Base-by-base conservation (phyloP, 805 yeast genomes). In the Aciculoconidium aculeatum region DNA sequence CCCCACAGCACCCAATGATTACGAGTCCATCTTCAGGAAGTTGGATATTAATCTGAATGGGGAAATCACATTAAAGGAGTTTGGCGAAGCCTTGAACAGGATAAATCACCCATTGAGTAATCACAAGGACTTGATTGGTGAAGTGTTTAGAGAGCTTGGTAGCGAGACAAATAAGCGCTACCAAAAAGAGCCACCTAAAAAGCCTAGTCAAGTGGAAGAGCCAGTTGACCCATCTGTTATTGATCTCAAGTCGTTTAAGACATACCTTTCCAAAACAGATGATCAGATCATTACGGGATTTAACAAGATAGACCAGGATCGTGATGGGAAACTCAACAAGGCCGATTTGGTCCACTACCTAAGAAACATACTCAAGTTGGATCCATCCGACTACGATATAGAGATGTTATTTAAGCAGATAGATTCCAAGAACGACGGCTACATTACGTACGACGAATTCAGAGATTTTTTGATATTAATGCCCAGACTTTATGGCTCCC, bases 361-460 rank as follows among this genome's bases (percentile, higher is more conserved):
- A 34, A 60, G 60, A 16, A 53, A 70, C 9, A 55, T 62, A 4
- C 61, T 83, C 34, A 70, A 77, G 8, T 55, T 76, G 27, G 54
- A 61, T 11, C 76, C 84, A 8, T 65, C 73, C 3, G 62, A 62
- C 8, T 52, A 64, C 9, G 72, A 72, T 39, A 59, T 81, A 21
- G 75, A 75, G 32, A 53, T 56, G 5, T 62, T 85, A 35, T 79
- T 80, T 61, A 48, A 61, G 19, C 68, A 63, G 34, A 49, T 78
- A 27, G 87, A 77, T 51, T 54, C 53, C 20, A 65, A 74, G 36
- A 58, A 69, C 26, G 74, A 71, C 32, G 90, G 92, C 1, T 72
- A 65, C 41, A 77, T 90, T 23, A 77, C 92, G 0, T 84, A 75
- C 47, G 86, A 86, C 30, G 90, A 90, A 44, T 92, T 94, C 73